Base-by-base conservation (phyloP, 805 yeast species). In the Ogataea sp. region DNA sequence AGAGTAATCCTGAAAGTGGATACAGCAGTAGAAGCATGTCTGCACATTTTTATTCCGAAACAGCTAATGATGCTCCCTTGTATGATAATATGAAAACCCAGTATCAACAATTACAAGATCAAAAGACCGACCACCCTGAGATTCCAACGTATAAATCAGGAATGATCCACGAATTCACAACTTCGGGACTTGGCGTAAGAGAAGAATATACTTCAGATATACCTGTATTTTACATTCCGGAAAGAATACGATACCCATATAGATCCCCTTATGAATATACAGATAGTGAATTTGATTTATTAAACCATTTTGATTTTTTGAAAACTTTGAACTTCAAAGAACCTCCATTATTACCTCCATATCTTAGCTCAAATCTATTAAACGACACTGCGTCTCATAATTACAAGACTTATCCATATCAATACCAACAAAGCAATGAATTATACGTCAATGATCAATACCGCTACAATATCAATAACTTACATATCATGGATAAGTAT, bases 311-410 rank as follows among this genome's bases (percentile, higher is more conserved):
- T 37, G 58, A 59, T n/a, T 61, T 61, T 42, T 47, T 63, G 13
- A 47, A 50, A 28, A 43, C 50, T 3, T 40, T 62, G 14, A 42
- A 52, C 25, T 53, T 59, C 36, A 45, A 48, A 18, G 56, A 52
- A 26, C 70, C 70, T 1, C 68, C 68, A 4, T 42, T 56, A 21
- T 43, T 64, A 21, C 70, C 70, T 0, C 65, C 65, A 7, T 61
- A 64, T 42, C 44, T 64, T 14, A 61, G 59, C 38, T 62, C 67
- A 8, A 62, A 59, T 36, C 45, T 64, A 20, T 45, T 64, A 23
- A 64, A 64, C 35, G 68, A 63, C 31, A 54, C 58, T 6, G 39
- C 46, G 1, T 42, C 48, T 8, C 58, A 58, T 40, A 53, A 59
- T 39, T 55, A 59, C 39, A 51, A 52, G 41, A 50, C 50, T 10